Evolutionary conservation across 164 flowering plant species (phyloP), one percentile per base, ranked within the genome.

Genomic region (Berberis vulgaris): DNA sequence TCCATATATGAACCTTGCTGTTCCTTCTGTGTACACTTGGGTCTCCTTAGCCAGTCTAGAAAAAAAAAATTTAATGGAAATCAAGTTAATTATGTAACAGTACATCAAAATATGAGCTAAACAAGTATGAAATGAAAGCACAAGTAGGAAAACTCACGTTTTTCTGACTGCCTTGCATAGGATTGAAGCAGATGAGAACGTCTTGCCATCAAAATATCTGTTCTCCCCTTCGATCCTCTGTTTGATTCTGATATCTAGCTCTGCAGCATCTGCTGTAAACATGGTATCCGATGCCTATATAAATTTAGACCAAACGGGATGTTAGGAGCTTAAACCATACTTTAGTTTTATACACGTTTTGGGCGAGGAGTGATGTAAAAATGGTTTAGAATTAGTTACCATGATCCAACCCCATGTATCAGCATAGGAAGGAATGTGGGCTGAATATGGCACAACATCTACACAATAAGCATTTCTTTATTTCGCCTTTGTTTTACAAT

Each of bases 401-500:
- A 92, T 86, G 76, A 92, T 80, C 98, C 98, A 92, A 70, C 98
- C 98, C 98, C 98, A 92, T 45, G 84, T 87, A 69, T 92, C 98
- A 77, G 98, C 98, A 81, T 72, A 92, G 26, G 98, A 92, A 57
- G 98, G 98, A 71, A 89, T 77, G 62, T 92, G 98, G 72, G 95
- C 96, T 26, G 96, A 84, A 62, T 80, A 92, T 44, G 98, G 84
- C 62, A 92, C 96, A 57, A 88, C 98, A 85, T 92, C 98, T 92
- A 90, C 82, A 76, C 39, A 71, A 40, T 6, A 54, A 7, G 8
- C 26, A 57, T 43, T 63, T 39, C 12, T 11, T 46, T 12, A 47
- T 40, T 2, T 1, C 5, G 26, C 6, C 26, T n/a, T 8, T 9
- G 8, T n/a, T 5, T 8, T n/a, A 26, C 11, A 50, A 26, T 26